A percentile compares a stretch with the other conserved stretches of the same genome.
Conservation (phyloP, 176 grass and related monocot genomes). For the Oryza brachyantha region DNA sequence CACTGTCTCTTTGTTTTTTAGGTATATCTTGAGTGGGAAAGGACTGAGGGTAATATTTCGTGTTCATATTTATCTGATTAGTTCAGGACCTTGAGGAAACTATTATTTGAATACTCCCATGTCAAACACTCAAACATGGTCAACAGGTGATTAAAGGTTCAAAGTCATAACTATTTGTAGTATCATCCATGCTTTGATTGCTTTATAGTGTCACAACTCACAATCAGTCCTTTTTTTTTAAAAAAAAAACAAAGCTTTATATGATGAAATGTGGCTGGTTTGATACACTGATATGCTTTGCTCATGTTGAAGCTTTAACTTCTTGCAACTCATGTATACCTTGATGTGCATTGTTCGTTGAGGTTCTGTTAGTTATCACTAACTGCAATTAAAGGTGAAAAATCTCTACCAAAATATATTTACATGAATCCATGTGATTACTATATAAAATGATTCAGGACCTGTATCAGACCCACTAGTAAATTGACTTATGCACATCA, state of each 20-base stretch:
- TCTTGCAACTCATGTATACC: background rate
- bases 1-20: background rate
- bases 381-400: slow-evolving; percentile 7
- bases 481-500: background rate
- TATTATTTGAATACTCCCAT: background rate
- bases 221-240: background rate
- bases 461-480: background rate
- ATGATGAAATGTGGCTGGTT: background rate
- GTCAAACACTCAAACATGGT: background rate
- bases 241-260: background rate
- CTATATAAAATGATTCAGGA: background rate
- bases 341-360: background rate
- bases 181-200: background rate
- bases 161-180: background rate
- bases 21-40: background rate
- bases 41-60: background rate
- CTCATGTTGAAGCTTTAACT: slow-evolving; percentile 10
- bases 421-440: background rate
- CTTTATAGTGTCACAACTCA: background rate
- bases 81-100: background rate
- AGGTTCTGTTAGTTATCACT: background rate
- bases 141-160: background rate
- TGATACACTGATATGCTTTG: background rate
- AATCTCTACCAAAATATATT: background rate
- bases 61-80: slow-evolving; percentile 13